phyloP scores from a whole-genome alignment of 331 rosid genomes.

The Saraca asoca region DNA sequence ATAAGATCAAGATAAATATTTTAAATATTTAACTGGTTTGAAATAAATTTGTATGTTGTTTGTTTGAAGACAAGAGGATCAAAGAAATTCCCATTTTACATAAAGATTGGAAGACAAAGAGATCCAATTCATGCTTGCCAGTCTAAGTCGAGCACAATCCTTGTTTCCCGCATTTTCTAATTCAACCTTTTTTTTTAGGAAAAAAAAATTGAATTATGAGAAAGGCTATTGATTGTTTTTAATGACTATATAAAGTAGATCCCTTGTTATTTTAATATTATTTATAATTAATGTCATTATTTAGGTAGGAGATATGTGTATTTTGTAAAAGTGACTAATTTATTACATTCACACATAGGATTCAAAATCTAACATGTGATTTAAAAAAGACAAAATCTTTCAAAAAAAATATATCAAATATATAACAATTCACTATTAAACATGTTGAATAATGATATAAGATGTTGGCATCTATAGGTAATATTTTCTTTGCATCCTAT shows the following conservation, averaged over 20 bases:
- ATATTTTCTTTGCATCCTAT: no score
- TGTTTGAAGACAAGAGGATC: constrained; percentile 59
- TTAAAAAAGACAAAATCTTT: no score
- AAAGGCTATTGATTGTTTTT: not conserved
- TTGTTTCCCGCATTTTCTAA: constrained; percentile 35
- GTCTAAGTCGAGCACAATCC: constrained; percentile 33
- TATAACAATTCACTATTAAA: no score
- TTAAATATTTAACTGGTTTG: not conserved
- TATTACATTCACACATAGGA: no score
- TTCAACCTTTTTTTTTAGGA: not conserved
- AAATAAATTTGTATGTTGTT: constrained; percentile 43
- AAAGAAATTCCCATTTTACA: constrained; percentile 20
- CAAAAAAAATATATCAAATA: no score
- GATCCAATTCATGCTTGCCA: constrained; percentile 37
- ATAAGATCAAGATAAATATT: not conserved
- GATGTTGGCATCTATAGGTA: no score
- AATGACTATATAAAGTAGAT: not conserved
- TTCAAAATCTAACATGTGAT: no score
- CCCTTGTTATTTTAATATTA: not conserved
- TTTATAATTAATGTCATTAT: no score
- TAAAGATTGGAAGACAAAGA: constrained; percentile 27
- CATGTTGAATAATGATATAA: no score
- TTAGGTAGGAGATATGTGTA: no score
- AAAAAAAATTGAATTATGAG: constrained; percentile 1
- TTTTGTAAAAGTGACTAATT: no score